Base-by-base conservation (phyloP, 148 eudicot species). In the Rhododendron vialii region DNA sequence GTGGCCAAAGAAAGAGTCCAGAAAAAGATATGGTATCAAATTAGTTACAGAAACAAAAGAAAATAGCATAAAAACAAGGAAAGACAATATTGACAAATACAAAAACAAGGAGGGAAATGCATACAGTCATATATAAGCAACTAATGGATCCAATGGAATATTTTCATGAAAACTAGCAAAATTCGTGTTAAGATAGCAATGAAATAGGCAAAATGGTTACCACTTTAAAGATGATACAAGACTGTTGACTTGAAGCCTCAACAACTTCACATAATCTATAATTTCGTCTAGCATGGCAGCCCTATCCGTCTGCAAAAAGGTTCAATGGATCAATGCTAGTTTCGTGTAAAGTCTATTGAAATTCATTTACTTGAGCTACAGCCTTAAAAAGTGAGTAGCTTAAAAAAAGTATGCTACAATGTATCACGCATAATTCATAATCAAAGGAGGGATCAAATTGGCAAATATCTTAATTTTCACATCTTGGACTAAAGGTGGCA, bases 261-360 rank as follows among this genome's bases (percentile, higher is more conserved):
- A 85, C 90, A 92, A 93, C 81, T 92, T 93, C 83, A 93, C 94
- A 76, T 93, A 93, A 74, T 92, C 94, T 84, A 91, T 87, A 86
- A 93, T 90, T 84, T 91, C 93, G 83, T 92, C 94, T 35, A 93
- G 91, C 93, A 92, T 93, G n/a, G 94, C 92, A 24, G 93, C 93
- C 88, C 91, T 93, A 77, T 93, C 94, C 22, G 91, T 41, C 7
- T 41, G 7, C 45, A 41, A 41, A 41, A 41, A 41, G 45, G 45
- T 41, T 41, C 45, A 41, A 41, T 41, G 45, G 45, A 41, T 41
- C 45, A 41, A 41, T 41, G 45, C 45, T 6, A 41, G 45, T 41
- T 65, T 36, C 6, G 47, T 33, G 61, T 36, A 41, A 67, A 33
- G 33, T 57, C 63, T 17, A 28, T 0, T 35, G 47, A 36, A 55